These are phyloP conservation scores for Coemansia sp. DNA, from an alignment of 192 early-diverging fungal genomes.

Conservation along the genomic window DNA sequence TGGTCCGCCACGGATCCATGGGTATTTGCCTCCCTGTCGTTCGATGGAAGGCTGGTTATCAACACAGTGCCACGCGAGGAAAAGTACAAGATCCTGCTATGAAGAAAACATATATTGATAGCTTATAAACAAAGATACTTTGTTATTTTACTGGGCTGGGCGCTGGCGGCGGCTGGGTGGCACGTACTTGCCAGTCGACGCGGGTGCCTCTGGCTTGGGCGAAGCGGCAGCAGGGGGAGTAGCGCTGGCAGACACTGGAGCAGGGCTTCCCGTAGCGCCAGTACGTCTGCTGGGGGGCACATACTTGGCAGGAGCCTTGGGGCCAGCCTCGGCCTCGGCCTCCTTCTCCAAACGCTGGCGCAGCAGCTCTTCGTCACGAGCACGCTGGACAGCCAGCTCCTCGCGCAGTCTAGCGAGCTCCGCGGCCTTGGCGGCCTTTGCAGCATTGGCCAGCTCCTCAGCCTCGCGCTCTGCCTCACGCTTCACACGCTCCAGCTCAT, in stretches of 20 bases:
- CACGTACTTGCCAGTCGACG: slow-evolving; percentile 26
- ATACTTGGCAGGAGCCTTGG: slow-evolving; percentile 27
- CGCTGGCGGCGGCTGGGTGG: slow-evolving; percentile 37
- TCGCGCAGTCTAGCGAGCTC: slow-evolving; percentile 48
- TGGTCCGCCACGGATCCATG: slow-evolving; percentile 94
- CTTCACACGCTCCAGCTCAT: slow-evolving; percentile 57
- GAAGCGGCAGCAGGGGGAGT: slow-evolving; percentile 5
- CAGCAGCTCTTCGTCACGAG: slow-evolving; percentile 49
- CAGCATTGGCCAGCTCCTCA: slow-evolving; percentile 25
- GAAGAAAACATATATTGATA: slow-evolving; percentile 1
- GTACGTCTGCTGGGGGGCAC: slow-evolving; percentile 45
- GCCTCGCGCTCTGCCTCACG: slow-evolving; percentile 43
- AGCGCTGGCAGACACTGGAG: slow-evolving; percentile 12
- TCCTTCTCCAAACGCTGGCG: slow-evolving; percentile 55
- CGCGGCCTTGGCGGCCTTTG: slow-evolving; percentile 46
- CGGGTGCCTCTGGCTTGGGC: not conserved
- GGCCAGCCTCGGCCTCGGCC: slow-evolving; percentile 11
- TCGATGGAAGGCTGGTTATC: slow-evolving; percentile 92
- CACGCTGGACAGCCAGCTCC: slow-evolving; percentile 50
- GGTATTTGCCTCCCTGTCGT: slow-evolving; percentile 93
- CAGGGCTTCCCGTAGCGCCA: slow-evolving; percentile 5
- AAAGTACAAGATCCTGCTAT: slow-evolving; percentile 83
- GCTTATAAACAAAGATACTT: not conserved
- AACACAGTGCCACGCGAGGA: slow-evolving; percentile 86
- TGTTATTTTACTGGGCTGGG: not conserved